A percentile compares a stretch with the other conserved stretches of the same genome.
phyloP scores from a whole-genome alignment of 352 stramenopile genomes.

The Thraustotheca clavata region DNA sequence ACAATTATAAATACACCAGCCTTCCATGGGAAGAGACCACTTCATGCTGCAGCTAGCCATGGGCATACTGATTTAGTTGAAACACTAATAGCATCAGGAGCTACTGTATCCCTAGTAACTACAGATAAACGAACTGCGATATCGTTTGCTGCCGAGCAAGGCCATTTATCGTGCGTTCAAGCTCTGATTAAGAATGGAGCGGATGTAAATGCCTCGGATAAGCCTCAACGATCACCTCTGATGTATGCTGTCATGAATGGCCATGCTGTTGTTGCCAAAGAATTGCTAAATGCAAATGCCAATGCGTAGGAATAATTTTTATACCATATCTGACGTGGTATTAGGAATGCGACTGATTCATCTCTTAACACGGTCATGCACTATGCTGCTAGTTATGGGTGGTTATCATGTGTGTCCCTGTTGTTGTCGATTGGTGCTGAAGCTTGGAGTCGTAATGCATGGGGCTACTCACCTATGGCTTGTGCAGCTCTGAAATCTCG shows the following conservation, averaged over 20 bases:
- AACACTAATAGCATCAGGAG: slow-evolving; percentile 41
- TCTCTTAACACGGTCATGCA: slow-evolving; percentile 69
- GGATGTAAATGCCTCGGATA: slow-evolving; percentile 54
- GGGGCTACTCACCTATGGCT: slow-evolving; percentile 61
- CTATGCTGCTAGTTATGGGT: slow-evolving; percentile 70
- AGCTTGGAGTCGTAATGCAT: slow-evolving; percentile 62
- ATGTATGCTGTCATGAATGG: slow-evolving; percentile 75
- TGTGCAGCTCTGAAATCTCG: slow-evolving; percentile 63
- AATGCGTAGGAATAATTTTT: slow-evolving; percentile 31
- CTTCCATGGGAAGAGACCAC: slow-evolving; percentile 39
- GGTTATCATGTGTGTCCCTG: slow-evolving; percentile 52
- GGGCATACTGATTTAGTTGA: slow-evolving; percentile 37
- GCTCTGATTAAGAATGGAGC: slow-evolving; percentile 35
- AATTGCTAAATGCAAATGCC: slow-evolving; percentile 55
- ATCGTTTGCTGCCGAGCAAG: slow-evolving; percentile 44
- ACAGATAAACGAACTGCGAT: slow-evolving; percentile 47
- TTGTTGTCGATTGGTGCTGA: slow-evolving; percentile 45
- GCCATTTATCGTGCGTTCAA: slow-evolving; percentile 47
- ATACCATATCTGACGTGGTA: neutral
- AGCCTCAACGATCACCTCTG: slow-evolving; percentile 69
- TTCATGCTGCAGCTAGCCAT: slow-evolving; percentile 46
- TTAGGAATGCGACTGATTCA: slow-evolving; percentile 53
- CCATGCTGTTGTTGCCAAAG: slow-evolving; percentile 35
- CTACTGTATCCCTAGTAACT: slow-evolving; percentile 41
- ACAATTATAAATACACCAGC: neutral